Percentiles rank a stretch among this genome's conserved stretches.
These are phyloP conservation scores for Penicillium paxilli DNA, from an alignment of 495 filamentous ascomycete genomes.

Conservation along the genomic window DNA sequence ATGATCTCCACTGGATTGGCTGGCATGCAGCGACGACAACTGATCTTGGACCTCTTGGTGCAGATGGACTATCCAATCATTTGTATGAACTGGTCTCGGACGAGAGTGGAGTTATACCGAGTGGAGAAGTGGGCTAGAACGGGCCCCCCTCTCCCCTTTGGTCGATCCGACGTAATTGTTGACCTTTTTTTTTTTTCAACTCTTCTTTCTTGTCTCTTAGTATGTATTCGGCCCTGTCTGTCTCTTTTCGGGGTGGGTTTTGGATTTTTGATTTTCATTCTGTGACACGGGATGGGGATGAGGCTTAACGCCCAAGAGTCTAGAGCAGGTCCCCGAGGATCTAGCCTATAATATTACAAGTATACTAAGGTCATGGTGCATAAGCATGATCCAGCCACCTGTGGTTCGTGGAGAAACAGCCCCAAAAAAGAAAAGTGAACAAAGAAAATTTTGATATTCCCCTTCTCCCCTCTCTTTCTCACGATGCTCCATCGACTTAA, in stretches of 20 bases:
- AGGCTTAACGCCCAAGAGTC: conserved; percentile 4
- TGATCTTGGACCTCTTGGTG: conserved; percentile 9
- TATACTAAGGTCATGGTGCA: conserved; percentile 3
- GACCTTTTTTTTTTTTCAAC: background rate
- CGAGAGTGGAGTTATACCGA: background rate
- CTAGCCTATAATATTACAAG: conserved; percentile 5
- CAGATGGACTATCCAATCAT: background rate
- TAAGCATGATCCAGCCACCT: conserved; percentile 7
- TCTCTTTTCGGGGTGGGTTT: too few relatives aligned
- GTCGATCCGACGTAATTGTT: background rate
- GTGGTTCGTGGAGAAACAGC: conserved; percentile 2
- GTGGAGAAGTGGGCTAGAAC: conserved; percentile 7
- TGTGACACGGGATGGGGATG: background rate
- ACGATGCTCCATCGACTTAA: background rate
- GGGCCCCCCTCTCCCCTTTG: background rate
- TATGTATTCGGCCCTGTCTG: too few relatives aligned
- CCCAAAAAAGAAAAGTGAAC: background rate
- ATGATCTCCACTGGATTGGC: conserved; percentile 10
- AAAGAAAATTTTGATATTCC: background rate
- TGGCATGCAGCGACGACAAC: conserved; percentile 9
- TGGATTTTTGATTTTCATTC: too few relatives aligned
- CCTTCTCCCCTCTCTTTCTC: background rate
- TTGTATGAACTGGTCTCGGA: background rate
- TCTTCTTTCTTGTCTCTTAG: background rate
- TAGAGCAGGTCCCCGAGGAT: background rate